Conservation (phyloP, 257 asterid species). For the Euphrasia confusa region DNA sequence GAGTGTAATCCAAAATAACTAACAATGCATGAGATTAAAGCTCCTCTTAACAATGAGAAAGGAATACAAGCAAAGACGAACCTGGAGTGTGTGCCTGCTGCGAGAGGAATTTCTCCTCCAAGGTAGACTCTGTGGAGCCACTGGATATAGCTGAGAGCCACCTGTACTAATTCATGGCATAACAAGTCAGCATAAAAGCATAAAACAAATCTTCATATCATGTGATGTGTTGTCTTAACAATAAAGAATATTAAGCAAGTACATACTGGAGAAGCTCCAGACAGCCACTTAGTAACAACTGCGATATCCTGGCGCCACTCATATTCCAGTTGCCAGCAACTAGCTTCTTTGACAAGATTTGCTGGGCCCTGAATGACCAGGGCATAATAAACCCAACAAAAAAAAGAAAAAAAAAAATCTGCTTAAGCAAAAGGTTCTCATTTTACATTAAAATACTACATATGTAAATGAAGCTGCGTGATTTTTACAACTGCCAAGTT, state of each 20-base stretch:
- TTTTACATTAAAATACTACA: constrained; percentile 12
- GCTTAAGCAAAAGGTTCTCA: constrained; percentile 11
- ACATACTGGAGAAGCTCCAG: constrained; percentile 97
- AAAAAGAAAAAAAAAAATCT: constrained; percentile 14
- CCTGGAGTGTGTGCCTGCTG: constrained; percentile 95
- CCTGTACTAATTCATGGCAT: constrained; percentile 73
- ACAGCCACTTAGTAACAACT: constrained; percentile 94
- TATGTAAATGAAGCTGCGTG: constrained; percentile 16
- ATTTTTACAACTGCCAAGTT: constrained; percentile 15
- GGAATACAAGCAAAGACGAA: constrained; percentile 25
- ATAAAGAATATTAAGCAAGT: constrained; percentile 23
- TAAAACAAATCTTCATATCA: background rate
- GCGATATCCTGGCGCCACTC: constrained; percentile 99
- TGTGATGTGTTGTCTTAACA: constrained; percentile 20
- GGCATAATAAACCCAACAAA: constrained; percentile 22
- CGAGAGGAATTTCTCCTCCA: constrained; percentile 90
- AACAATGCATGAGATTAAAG: constrained; percentile 17
- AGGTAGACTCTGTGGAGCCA: constrained; percentile 63
- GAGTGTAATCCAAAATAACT: background rate
- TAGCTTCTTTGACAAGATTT: constrained; percentile 85
- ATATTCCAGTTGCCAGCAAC: constrained; percentile 93
- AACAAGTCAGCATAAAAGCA: constrained; percentile 33
- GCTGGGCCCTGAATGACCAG: constrained; percentile 64
- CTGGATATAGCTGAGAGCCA: constrained; percentile 86
- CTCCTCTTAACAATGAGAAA: constrained; percentile 16